phyloP scores from a whole-genome alignment of 768 basidiomycete species.

The Macrolepiota albuminosa region DNA sequence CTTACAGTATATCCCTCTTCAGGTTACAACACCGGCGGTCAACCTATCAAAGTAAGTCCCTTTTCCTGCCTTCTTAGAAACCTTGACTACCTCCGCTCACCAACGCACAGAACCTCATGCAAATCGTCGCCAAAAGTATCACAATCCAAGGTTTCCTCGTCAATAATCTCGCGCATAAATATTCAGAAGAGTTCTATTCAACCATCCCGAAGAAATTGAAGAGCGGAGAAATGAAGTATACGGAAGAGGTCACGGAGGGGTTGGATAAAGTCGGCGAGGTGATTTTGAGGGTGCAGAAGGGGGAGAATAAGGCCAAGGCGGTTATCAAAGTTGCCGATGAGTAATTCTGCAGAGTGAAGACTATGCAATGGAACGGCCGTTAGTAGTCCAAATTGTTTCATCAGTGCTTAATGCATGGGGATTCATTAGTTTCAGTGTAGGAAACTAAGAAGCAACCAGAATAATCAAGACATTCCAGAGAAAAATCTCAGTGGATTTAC shows the following conservation, averaged over 20 bases:
- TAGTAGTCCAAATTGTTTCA: too few relatives aligned
- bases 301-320: constrained; percentile 30
- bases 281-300: constrained; percentile 28
- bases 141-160: constrained; percentile 36
- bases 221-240: constrained; percentile 41
- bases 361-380: too few relatives aligned
- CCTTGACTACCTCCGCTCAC: too few relatives aligned
- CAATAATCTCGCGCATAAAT: constrained; percentile 25
- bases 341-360: neutral
- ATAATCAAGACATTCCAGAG: too few relatives aligned
- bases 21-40: constrained; percentile 29
- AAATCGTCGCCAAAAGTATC: constrained; percentile 37
- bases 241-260: constrained; percentile 41
- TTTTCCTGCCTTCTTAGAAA: too few relatives aligned
- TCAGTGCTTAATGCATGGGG: too few relatives aligned
- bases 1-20: neutral
- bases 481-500: too few relatives aligned
- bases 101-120: constrained; percentile 30
- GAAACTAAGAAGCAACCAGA: too few relatives aligned
- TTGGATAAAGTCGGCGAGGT: constrained; percentile 36
- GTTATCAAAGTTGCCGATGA: constrained; percentile 31
- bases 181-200: constrained; percentile 36
- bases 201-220: constrained; percentile 36
- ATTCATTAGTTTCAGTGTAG: too few relatives aligned
- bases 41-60: constrained; percentile 15